A percentile compares a stretch with the other conserved stretches of the same genome.
phyloP scores from a whole-genome alignment of 495 filamentous ascomycete species.

The Umbilicaria muhlenbergii region DNA sequence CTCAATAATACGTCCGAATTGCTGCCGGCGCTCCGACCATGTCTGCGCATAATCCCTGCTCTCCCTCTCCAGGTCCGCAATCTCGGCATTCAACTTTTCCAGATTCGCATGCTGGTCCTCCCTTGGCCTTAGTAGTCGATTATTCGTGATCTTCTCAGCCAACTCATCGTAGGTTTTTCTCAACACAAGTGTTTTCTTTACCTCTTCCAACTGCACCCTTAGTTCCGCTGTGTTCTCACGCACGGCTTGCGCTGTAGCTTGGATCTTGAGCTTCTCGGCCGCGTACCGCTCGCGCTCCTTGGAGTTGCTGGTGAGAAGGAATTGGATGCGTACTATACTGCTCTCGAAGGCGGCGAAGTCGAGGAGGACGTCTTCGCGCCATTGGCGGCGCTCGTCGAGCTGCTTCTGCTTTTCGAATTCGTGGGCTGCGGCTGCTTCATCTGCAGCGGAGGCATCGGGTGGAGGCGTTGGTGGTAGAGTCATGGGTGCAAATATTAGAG shows the following conservation, averaged over 20 bases:
- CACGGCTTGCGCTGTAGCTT: constrained; percentile 57
- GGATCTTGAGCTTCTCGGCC: constrained; percentile 60
- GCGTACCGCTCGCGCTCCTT: constrained; percentile 78
- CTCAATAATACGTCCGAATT: constrained; percentile 82
- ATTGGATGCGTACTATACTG: constrained; percentile 75
- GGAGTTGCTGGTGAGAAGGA: constrained; percentile 67
- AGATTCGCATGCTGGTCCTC: constrained; percentile 70
- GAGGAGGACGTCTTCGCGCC: constrained; percentile 68
- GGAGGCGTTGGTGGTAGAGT: constrained; percentile 53
- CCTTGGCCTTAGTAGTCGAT: constrained; percentile 59
- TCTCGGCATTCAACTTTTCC: constrained; percentile 71
- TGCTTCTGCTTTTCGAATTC: constrained; percentile 28
- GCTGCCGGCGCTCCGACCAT: constrained; percentile 72
- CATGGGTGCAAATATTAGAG: constrained; percentile 35
- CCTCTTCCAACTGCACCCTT: constrained; percentile 54
- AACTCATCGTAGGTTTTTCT: constrained; percentile 78
- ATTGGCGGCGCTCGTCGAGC: constrained; percentile 38
- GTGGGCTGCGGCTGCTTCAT: constrained; percentile 20
- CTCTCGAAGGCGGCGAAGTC: constrained; percentile 87
- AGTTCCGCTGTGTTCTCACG: constrained; percentile 59
- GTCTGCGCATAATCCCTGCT: constrained; percentile 66
- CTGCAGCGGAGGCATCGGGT: constrained; percentile 40
- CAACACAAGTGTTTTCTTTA: constrained; percentile 57
- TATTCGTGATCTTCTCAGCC: constrained; percentile 72
- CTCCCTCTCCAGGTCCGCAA: constrained; percentile 71